Percentiles rank a stretch among this genome's conserved stretches.
phyloP scores from a whole-genome alignment of 2,329 filamentous ascomycete species.

The Penicillium decumbens region DNA sequence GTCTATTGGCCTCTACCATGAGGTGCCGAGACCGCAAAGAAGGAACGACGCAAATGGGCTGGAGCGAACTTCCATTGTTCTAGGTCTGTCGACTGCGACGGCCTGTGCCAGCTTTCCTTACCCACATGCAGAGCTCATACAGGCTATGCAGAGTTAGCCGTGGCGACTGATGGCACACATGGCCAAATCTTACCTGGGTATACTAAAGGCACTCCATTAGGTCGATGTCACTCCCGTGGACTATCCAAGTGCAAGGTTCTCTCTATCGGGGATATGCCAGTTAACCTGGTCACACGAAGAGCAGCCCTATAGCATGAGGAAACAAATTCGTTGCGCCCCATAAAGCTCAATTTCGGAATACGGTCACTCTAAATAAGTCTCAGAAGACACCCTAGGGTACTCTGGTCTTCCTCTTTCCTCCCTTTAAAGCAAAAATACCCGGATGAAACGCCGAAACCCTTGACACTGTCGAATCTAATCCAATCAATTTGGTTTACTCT shows the following conservation, averaged over 20 bases:
- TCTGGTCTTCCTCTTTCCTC: conserved; percentile 1
- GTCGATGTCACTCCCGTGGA: not conserved
- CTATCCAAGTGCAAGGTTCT: too few species aligned
- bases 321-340: not conserved
- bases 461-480: conserved; percentile 18
- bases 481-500: conserved; percentile 14
- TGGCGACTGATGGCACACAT: not conserved
- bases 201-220: not conserved
- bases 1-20: not conserved
- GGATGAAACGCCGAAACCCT: conserved; percentile 27
- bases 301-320: not conserved
- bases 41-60: not conserved
- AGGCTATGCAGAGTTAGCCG: not conserved
- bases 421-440: conserved; percentile 8
- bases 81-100: not conserved
- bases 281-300: not conserved
- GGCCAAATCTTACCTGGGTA: not conserved
- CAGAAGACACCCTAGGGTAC: not conserved
- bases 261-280: not conserved
- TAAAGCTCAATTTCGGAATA: not conserved
- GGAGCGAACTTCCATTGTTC: not conserved
- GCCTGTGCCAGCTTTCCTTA: not conserved
- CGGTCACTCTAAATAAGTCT: not conserved
- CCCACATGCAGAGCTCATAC: not conserved
- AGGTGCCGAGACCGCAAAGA: not conserved